These are phyloP conservation scores for Coemansia sp. DNA, from an alignment of 371 early-diverging fungal genomes.

Conservation along the genomic window DNA sequence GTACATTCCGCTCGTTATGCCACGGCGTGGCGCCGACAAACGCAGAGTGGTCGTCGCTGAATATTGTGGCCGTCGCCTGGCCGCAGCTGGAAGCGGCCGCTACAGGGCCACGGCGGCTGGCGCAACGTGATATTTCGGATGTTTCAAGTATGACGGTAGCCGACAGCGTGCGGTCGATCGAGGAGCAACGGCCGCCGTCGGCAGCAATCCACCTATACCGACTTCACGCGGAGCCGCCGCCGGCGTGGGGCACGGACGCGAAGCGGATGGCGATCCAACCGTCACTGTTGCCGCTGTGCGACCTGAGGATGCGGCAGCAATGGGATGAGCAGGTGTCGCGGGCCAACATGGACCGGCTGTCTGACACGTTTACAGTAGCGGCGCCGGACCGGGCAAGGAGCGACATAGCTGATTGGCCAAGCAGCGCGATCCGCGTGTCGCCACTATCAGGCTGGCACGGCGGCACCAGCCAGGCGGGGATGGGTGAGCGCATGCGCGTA, in stretches of 20 bases:
- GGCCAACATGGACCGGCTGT: conserved; percentile 34
- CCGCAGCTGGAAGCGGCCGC: conserved; percentile 41
- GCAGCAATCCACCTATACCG: conserved; percentile 44
- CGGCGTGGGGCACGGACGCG: conserved; percentile 29
- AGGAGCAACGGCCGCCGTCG: conserved; percentile 39
- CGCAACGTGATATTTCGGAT: conserved; percentile 39
- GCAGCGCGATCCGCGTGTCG: conserved; percentile 34
- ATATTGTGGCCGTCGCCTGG: conserved; percentile 46
- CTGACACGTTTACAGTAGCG: conserved; percentile 13
- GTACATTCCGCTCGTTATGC: conserved; percentile 40
- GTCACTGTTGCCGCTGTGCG: conserved; percentile 47
- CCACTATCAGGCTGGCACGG: conserved; percentile 46
- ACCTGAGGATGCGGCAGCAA: conserved; percentile 46
- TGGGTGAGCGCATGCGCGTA: conserved; percentile 44
- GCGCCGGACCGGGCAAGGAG: conserved; percentile 7
- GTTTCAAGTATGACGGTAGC: conserved; percentile 37
- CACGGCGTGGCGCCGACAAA: conserved; percentile 39
- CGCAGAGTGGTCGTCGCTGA: conserved; percentile 49
- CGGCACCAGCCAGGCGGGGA: conserved; percentile 35
- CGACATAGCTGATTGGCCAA: conserved; percentile 9
- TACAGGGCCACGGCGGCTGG: conserved; percentile 30
- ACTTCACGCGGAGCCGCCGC: conserved; percentile 40
- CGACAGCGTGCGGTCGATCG: conserved; percentile 29
- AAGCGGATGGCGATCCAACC: conserved; percentile 29
- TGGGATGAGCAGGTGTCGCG: conserved; percentile 40